Base-by-base conservation (phyloP, 306 rosid genomes). In the Crotalaria pallida region DNA sequence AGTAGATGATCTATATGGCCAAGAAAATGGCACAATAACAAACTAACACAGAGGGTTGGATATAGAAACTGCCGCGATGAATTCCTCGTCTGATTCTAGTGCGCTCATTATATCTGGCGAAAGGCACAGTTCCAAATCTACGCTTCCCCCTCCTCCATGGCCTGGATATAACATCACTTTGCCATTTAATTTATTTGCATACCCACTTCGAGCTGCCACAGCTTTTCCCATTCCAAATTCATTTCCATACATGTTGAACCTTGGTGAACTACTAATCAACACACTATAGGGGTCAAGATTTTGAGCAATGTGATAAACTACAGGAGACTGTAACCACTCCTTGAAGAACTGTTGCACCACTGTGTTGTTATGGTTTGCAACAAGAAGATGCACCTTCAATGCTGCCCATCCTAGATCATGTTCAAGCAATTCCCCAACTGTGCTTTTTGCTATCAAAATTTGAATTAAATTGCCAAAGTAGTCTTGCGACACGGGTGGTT, bases 161-260 rank as follows among this genome's bases (percentile, higher is more conserved):
- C 94, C 92, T 0, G 72, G 84, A 5, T 75, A 85, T 0, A 86
- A 58, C 6, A 88, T 19, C 58, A 89, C 81, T 15, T 63, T 75
- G 0, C 93, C 89, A 13, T 65, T 73, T 34, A 60, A 78, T 29
- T 88, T 91, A 57, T 84, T 62, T 0, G 83, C 89, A 36, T 84
- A 82, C 0, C 97, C 93, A 48, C 91, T 82, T 0, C 72, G 64
- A 29, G 84, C 67, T 3, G 81, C 83, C 74, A 87, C 23, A 0
- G 89, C 85, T 73, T 85, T 87, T 4, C 93, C 97, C 93, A 88
- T 83, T 41, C 97, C 96, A 59, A 91, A 88, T 31, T 88, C 87
- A 33, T 69, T 82, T 5, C 88, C 88, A 63, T 83, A 86, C 85
- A 78, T 75, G 18, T 83, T 69, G 60, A 88, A 88, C 27, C 88